These are phyloP conservation scores for Jackrogersella multiformis DNA, from an alignment of 495 filamentous ascomycete species.

Conservation along the genomic window DNA sequence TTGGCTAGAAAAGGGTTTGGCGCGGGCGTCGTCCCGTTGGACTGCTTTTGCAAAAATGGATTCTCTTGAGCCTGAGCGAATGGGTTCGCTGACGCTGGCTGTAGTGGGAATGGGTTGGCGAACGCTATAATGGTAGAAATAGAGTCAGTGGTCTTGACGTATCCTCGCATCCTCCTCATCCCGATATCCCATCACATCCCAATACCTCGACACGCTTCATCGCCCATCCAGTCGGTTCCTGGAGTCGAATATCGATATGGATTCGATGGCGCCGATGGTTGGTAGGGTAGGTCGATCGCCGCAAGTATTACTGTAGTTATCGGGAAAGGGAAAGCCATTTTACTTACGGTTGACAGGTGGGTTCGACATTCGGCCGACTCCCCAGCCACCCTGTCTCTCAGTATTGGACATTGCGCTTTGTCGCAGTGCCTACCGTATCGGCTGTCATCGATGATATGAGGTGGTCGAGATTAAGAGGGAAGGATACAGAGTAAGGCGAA, in stretches of 20 bases:
- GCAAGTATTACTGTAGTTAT: constrained; percentile 16
- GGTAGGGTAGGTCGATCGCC: neutral
- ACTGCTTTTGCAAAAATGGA: constrained; percentile 23
- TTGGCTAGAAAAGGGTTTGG: constrained; percentile 31
- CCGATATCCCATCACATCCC: constrained; percentile 4
- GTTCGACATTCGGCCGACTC: constrained; percentile 26
- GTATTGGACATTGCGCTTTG: constrained; percentile 41
- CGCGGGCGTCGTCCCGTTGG: constrained; percentile 19
- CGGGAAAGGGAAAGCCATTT: constrained; percentile 38
- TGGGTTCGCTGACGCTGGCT: constrained; percentile 13
- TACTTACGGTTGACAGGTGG: constrained; percentile 46
- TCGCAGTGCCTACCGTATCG: constrained; percentile 1
- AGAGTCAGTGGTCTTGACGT: constrained; percentile 37
- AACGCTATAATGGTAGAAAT: constrained; percentile 43
- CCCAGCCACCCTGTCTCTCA: constrained; percentile 44
- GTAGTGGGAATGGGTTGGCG: constrained; percentile 4
- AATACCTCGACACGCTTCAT: neutral
- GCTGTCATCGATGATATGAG: constrained; percentile 22
- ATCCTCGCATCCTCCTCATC: constrained; percentile 10
- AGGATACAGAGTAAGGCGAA: neutral
- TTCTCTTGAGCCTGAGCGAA: constrained; percentile 18
- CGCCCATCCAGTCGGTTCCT: neutral
- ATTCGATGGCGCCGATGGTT: constrained; percentile 9
- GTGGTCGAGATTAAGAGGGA: neutral
- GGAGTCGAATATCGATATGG: neutral